A percentile compares a stretch with the other conserved stretches of the same genome.
Conservation (phyloP, 257 asterid species). For the Fraxinus cuspidata region DNA sequence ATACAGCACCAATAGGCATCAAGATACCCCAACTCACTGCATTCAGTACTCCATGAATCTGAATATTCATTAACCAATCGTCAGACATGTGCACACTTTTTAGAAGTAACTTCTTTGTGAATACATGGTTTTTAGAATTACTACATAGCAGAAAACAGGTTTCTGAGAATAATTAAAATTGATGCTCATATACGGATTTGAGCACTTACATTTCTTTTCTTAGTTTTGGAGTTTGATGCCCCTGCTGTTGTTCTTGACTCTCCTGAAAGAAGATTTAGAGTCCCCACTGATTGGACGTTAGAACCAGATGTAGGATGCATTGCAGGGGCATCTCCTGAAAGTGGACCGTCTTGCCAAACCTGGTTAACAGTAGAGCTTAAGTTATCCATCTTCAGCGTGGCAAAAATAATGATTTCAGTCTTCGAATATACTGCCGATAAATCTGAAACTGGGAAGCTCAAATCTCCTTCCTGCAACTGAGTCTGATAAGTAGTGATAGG, state of each 20-base stretch:
- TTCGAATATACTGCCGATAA: slow-evolving; percentile 52
- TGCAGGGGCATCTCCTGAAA: slow-evolving; percentile 62
- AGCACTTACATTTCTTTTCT: slow-evolving; percentile 43
- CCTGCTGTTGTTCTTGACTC: slow-evolving; percentile 39
- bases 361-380: slow-evolving; percentile 64
- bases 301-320: slow-evolving; percentile 56
- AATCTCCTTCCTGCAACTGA: slow-evolving; percentile 50
- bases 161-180: background rate
- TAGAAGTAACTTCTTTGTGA: background rate
- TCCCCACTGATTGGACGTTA: slow-evolving; percentile 59
- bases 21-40: slow-evolving; percentile 82
- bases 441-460: slow-evolving; percentile 76
- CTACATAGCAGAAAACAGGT: background rate
- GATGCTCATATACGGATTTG: background rate
- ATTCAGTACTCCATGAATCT: slow-evolving; percentile 84
- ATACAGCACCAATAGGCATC: slow-evolving; percentile 70
- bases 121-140: no score
- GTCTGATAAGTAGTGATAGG: slow-evolving; percentile 62
- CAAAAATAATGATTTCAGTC: slow-evolving; percentile 63
- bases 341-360: slow-evolving; percentile 92
- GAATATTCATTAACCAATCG: slow-evolving; percentile 25
- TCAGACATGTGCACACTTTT: background rate
- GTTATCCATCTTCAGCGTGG: slow-evolving; percentile 57
- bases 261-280: slow-evolving; percentile 64
- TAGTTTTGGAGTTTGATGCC: slow-evolving; percentile 29